Conservation (phyloP, 441 rosid genomes). For the Adansonia madagascariensis region DNA sequence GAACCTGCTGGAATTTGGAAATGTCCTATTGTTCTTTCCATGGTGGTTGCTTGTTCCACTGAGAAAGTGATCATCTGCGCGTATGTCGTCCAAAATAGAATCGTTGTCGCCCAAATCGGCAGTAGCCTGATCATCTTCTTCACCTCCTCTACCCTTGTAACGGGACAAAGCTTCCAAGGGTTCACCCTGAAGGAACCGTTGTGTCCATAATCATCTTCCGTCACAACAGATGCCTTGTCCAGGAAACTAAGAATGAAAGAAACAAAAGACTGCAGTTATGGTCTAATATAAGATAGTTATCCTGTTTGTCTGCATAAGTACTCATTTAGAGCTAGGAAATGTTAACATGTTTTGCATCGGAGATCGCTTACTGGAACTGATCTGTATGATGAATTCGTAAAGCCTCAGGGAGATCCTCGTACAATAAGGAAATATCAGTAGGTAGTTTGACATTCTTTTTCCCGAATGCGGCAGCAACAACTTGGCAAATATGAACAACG, state of each 20-base stretch:
- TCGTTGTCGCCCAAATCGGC: conserved; percentile 96
- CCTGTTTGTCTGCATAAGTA: not conserved
- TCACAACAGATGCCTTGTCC: conserved; percentile 77
- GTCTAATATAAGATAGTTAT: not conserved
- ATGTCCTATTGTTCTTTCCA: conserved; percentile 65
- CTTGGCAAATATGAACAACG: conserved; percentile 74
- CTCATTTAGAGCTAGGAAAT: not conserved
- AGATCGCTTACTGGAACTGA: conserved; percentile 60
- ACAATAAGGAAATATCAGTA: conserved; percentile 47
- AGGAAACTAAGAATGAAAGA: conserved; percentile 46
- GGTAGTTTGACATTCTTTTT: conserved; percentile 63
- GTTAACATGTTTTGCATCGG: not conserved
- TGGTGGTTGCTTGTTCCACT: conserved; percentile 85
- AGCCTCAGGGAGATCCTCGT: conserved; percentile 59
- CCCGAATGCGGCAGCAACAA: conserved; percentile 55
- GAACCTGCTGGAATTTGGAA: conserved; percentile 91
- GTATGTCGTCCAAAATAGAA: conserved; percentile 82
- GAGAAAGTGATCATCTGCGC: conserved; percentile 96
- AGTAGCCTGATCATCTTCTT: conserved; percentile 76
- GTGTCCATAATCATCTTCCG: conserved; percentile 55
- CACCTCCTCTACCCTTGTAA: conserved; percentile 85
- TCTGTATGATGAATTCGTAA: conserved; percentile 59
- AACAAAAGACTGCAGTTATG: not conserved
- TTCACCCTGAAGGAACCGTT: conserved; percentile 45
- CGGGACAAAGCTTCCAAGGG: conserved; percentile 78